phyloP scores from a whole-genome alignment of 331 rosid species.

The Pyracantha coccinea region DNA sequence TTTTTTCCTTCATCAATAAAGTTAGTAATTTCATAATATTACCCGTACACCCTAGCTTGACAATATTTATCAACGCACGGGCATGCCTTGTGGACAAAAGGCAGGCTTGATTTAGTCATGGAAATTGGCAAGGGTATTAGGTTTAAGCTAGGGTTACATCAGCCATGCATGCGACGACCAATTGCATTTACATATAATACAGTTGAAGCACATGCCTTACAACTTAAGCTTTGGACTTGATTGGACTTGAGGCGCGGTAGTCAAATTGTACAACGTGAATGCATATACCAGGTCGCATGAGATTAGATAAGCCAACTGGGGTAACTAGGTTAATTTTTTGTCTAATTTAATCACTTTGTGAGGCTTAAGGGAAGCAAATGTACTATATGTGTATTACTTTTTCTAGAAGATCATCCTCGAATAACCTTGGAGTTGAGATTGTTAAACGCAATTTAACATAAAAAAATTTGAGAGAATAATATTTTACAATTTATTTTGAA shows the following conservation, averaged over 20 bases:
- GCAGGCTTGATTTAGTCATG: neutral
- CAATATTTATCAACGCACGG: neutral
- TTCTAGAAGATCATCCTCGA: no score
- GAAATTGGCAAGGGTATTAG: neutral
- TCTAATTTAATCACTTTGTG: neutral
- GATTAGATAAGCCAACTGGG: neutral
- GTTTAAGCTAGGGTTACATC: neutral
- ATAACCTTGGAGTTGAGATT: no score
- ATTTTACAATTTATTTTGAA: no score
- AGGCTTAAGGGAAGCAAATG: neutral
- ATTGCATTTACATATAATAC: neutral
- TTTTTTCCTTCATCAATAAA: no score
- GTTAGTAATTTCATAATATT: neutral
- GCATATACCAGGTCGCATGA: neutral
- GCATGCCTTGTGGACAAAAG: neutral
- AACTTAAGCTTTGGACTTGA: neutral
- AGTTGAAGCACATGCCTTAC: neutral
- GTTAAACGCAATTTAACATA: no score
- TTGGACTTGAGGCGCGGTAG: neutral
- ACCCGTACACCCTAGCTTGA: neutral
- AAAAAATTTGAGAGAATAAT: no score
- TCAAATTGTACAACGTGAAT: neutral
- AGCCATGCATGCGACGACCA: neutral
- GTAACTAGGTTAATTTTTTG: neutral
- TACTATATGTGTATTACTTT: neutral